These are phyloP conservation scores for Setaria viridis DNA, from an alignment of 202 grass and related monocot genomes.

Conservation along the genomic window DNA sequence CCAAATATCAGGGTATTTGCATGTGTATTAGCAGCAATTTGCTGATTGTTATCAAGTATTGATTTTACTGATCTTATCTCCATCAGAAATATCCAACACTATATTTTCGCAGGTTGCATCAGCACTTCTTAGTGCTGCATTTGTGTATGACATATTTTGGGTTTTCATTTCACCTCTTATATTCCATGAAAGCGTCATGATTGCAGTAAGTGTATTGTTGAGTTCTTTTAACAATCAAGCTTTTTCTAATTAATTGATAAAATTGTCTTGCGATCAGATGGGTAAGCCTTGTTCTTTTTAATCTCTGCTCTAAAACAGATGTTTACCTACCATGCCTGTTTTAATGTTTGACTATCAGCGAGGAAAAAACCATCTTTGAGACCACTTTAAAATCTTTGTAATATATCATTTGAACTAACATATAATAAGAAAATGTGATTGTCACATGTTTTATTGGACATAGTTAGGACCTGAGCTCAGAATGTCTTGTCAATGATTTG, in stretches of 20 bases:
- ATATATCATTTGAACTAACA: not conserved
- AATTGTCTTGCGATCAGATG: constrained; percentile 10
- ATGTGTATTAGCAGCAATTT: constrained; percentile 26
- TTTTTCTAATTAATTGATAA: constrained; percentile 17
- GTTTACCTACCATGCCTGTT: not conserved
- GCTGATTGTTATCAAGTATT: constrained; percentile 16
- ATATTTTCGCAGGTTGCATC: constrained; percentile 85
- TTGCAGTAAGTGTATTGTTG: constrained; percentile 72
- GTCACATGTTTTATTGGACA: not conserved
- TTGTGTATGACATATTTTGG: constrained; percentile 99
- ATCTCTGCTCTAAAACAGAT: not conserved
- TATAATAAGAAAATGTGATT: not conserved
- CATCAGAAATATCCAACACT: constrained; percentile 41
- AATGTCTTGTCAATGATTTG: not conserved
- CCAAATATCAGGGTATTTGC: constrained; percentile 92
- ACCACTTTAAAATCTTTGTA: not conserved
- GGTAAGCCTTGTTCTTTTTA: constrained; percentile 6
- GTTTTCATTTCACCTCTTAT: constrained; percentile 98
- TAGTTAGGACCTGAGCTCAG: not conserved
- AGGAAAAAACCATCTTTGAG: not conserved
- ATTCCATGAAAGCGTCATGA: constrained; percentile 99
- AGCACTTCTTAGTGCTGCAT: constrained; percentile 89
- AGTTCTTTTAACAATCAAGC: not conserved
- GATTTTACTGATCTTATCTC: constrained; percentile 12
- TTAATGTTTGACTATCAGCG: not conserved